Evolutionary conservation across 495 filamentous ascomycete species (phyloP).

Genomic region (Penicillium manginii): DNA sequence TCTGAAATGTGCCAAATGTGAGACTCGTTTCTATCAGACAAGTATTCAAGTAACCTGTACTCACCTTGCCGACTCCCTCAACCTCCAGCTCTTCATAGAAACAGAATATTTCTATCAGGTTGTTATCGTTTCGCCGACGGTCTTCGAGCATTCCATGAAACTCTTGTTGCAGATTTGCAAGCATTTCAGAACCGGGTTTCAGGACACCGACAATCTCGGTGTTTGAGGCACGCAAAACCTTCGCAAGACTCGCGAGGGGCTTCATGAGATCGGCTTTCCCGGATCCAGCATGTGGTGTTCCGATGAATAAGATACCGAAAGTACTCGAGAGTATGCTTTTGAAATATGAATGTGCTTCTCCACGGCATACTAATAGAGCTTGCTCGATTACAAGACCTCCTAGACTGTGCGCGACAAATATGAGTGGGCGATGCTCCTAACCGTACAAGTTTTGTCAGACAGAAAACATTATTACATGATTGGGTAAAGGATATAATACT

Average conservation of each 20-base stretch:
- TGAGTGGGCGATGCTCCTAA: conserved; percentile 3
- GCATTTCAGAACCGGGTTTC: conserved; percentile 10
- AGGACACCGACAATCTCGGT: conserved; percentile 4
- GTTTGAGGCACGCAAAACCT: conserved; percentile 2
- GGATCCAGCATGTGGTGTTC: conserved; percentile 10
- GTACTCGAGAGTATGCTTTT: conserved; percentile 2
- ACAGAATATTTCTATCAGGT: conserved; percentile 8
- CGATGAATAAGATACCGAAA: conserved; percentile 5
- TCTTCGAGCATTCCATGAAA: conserved; percentile 11
- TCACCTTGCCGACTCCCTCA: conserved; percentile 7
- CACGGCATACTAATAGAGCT: conserved; percentile 1
- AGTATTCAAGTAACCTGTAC: neutral
- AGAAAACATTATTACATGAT: no score
- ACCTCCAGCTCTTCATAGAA: conserved; percentile 12
- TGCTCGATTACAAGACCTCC: conserved; percentile 12
- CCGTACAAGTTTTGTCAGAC: no score
- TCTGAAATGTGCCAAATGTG: neutral
- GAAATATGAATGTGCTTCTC: neutral
- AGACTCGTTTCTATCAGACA: neutral
- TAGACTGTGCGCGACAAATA: conserved; percentile 11
- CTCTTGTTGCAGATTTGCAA: conserved; percentile 10
- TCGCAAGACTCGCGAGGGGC: conserved; percentile 2
- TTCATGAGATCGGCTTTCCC: neutral
- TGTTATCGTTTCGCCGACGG: neutral
- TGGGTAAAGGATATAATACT: no score